These are phyloP conservation scores for Oryza nivara DNA, from an alignment of 176 grass and related monocot genomes.

Conservation along the genomic window DNA sequence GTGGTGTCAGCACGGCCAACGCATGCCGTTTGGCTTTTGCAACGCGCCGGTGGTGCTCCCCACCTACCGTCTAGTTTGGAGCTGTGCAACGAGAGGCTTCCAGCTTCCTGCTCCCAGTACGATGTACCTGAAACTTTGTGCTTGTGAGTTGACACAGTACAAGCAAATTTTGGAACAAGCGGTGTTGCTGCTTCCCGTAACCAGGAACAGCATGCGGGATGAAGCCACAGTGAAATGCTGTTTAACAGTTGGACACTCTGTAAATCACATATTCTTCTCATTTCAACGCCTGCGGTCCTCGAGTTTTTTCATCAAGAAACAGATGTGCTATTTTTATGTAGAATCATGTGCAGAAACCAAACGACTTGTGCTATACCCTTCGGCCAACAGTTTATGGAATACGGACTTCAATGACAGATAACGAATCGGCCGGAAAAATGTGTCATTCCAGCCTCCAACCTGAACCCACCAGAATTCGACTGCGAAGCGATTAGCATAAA, in stretches of 20 bases:
- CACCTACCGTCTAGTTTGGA: not conserved
- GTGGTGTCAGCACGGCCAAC: no score
- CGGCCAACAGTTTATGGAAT: not conserved
- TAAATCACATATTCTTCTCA: not conserved
- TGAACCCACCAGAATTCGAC: slow-evolving; percentile 3
- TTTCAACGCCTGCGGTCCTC: not conserved
- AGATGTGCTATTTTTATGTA: no score
- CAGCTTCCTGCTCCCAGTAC: not conserved
- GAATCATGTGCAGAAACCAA: not conserved
- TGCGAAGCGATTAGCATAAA: not conserved
- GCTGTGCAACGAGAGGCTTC: not conserved
- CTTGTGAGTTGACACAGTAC: not conserved
- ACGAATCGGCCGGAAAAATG: slow-evolving; percentile 3
- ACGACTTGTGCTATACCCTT: not conserved
- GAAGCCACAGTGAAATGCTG: not conserved
- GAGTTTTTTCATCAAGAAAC: not conserved
- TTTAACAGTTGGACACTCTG: not conserved
- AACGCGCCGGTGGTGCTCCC: not conserved
- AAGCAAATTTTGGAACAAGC: not conserved
- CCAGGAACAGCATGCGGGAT: not conserved
- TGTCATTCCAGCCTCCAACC: not conserved
- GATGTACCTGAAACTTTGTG: not conserved
- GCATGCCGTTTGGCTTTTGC: not conserved
- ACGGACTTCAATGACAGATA: not conserved
- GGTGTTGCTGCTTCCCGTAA: not conserved